A percentile compares a stretch with the other conserved stretches of the same genome.
Evolutionary conservation across 495 filamentous ascomycete species (phyloP).

Genomic region (Hypomontagnella submonticulosa): DNA sequence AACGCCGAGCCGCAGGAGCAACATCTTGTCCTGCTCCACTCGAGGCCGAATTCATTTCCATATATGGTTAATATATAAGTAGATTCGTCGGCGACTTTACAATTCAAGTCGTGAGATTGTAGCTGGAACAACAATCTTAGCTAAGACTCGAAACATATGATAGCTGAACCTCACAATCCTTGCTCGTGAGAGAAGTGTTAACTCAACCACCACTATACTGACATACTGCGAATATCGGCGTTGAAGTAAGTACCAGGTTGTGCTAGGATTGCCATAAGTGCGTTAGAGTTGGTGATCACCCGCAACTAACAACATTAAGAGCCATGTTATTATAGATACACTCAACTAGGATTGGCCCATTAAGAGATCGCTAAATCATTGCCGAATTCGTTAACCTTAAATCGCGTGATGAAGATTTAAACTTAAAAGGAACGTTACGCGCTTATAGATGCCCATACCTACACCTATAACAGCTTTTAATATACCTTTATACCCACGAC

Average conservation of each 20-base stretch:
- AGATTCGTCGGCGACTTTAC: constrained; percentile 12
- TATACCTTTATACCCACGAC: constrained; percentile 4
- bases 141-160: too few relatives aligned
- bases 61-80: constrained; percentile 17
- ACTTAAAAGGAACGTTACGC: constrained; percentile 44
- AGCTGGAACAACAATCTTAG: too few relatives aligned
- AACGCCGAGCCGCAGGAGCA: constrained; percentile 36
- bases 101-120: not conserved
- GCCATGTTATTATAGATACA: constrained; percentile 23
- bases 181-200: too few relatives aligned
- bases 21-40: constrained; percentile 16
- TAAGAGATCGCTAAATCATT: constrained; percentile 26
- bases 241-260: too few relatives aligned
- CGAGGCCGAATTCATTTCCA: constrained; percentile 24
- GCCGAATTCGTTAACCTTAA: constrained; percentile 22
- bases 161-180: too few relatives aligned
- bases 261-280: too few relatives aligned
- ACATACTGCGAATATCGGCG: too few relatives aligned
- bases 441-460: constrained; percentile 12
- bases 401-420: constrained; percentile 34
- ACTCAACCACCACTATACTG: too few relatives aligned
- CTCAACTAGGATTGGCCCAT: constrained; percentile 27
- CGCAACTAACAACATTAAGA: constrained; percentile 5
- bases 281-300: not conserved
- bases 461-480: constrained; percentile 2